Evolutionary conservation across 2,329 filamentous ascomycete genomes (phyloP).

Genomic region (Fusarium nodosum): DNA sequence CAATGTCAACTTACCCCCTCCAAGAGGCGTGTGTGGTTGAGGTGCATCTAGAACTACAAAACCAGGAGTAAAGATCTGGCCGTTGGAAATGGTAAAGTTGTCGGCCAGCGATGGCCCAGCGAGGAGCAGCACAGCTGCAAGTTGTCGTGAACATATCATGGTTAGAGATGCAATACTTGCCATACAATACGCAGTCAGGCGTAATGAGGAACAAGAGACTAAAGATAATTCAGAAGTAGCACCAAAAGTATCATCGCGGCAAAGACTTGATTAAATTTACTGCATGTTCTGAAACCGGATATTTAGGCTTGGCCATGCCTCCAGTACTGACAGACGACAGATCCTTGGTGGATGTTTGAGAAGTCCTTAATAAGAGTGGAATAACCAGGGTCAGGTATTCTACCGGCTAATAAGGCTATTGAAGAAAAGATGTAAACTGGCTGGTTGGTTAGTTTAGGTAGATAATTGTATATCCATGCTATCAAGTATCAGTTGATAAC

Average conservation of each 20-base stretch:
- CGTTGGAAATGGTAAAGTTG: conserved; percentile 71
- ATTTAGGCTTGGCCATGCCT: conserved; percentile 19
- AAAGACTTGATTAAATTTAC: conserved; percentile 18
- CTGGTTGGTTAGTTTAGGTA: not conserved
- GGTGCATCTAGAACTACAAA: conserved; percentile 76
- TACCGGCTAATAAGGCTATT: conserved; percentile 23
- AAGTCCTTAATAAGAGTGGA: conserved; percentile 35
- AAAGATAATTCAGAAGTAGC: conserved; percentile 1
- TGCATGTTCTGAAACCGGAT: conserved; percentile 37
- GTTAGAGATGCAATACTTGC: not conserved
- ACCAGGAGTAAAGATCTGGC: conserved; percentile 78
- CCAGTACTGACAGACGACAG: conserved; percentile 13
- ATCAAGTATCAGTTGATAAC: not conserved
- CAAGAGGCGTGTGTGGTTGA: conserved; percentile 73
- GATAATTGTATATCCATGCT: not conserved
- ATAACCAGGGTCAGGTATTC: conserved; percentile 40
- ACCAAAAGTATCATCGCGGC: conserved; percentile 11
- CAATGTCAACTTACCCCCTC: conserved; percentile 65
- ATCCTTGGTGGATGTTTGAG: conserved; percentile 32
- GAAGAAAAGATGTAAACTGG: not conserved
- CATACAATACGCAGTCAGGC: conserved; percentile 1
- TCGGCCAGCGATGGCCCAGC: conserved; percentile 49
- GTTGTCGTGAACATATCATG: conserved; percentile 28
- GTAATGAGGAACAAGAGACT: not conserved
- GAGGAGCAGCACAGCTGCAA: conserved; percentile 44